Conservation (phyloP, 2,329 filamentous ascomycete species). For the Cladosporium sp. region DNA sequence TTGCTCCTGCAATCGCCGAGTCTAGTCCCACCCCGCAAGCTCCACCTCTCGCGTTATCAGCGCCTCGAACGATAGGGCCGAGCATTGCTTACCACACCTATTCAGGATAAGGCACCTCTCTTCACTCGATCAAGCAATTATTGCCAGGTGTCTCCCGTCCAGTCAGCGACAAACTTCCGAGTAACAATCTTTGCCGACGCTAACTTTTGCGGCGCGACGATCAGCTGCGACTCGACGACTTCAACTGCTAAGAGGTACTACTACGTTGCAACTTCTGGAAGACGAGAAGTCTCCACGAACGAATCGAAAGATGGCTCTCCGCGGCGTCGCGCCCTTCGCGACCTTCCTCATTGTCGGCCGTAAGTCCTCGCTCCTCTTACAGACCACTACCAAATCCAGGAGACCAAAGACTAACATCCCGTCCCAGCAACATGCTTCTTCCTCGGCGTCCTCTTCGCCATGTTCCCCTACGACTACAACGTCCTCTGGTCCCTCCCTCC, state of each 20-base stretch:
- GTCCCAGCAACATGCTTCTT: conserved; percentile 76
- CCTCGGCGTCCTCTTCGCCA: conserved; percentile 94
- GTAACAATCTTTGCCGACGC: neutral
- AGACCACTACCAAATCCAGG: neutral
- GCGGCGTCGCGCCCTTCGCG: conserved; percentile 61
- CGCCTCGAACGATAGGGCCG: neutral
- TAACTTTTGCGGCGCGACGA: neutral
- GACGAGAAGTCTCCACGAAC: neutral
- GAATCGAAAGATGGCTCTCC: conserved; percentile 22
- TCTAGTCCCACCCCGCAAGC: neutral
- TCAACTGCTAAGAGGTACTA: too few species aligned
- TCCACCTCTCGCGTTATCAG: neutral
- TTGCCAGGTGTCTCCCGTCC: neutral
- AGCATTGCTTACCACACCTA: conserved; percentile 1
- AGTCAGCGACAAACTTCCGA: neutral
- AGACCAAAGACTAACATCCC: conserved; percentile 12
- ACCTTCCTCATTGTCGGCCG: conserved; percentile 96
- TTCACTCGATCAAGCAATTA: neutral
- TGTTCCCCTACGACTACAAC: conserved; percentile 92
- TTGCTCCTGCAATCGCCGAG: neutral
- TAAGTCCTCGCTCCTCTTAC: conserved; percentile 51
- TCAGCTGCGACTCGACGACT: neutral
- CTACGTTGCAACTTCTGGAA: neutral
- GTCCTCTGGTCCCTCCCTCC: conserved; percentile 70
- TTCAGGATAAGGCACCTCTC: neutral